These are phyloP conservation scores for Polytrichum formosum DNA, from an alignment of 225 moss, liverwort and hornwort species.

Conservation along the genomic window DNA sequence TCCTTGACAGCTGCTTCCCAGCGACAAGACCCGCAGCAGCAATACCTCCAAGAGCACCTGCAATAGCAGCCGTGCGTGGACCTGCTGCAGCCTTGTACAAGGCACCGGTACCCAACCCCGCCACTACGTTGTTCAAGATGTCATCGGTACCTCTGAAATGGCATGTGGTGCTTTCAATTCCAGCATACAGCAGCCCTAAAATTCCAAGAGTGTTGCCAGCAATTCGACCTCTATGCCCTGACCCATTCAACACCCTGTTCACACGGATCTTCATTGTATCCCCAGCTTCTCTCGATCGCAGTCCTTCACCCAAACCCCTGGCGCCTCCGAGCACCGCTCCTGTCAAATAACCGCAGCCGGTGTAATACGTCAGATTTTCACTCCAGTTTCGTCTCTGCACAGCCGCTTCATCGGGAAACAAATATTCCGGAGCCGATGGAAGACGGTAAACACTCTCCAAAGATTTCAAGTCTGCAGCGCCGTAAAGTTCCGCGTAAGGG, in stretches of 20 bases:
- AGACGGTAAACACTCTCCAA: slow-evolving; percentile 69
- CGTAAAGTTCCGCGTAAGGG: slow-evolving; percentile 79
- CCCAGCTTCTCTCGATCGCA: slow-evolving; percentile 64
- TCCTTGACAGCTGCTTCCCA: slow-evolving; percentile 75
- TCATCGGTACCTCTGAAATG: slow-evolving; percentile 74
- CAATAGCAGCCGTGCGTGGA: slow-evolving; percentile 83
- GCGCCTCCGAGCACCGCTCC: slow-evolving; percentile 70
- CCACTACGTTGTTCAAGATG: slow-evolving; percentile 73
- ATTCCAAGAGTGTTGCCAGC: slow-evolving; percentile 82
- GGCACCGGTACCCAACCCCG: slow-evolving; percentile 76
- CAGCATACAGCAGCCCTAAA: slow-evolving; percentile 78
- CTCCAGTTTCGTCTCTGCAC: slow-evolving; percentile 87
- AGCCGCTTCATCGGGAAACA: slow-evolving; percentile 83
- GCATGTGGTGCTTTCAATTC: slow-evolving; percentile 75
- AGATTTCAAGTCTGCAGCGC: slow-evolving; percentile 64
- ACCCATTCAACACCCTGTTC: slow-evolving; percentile 79
- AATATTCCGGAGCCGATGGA: slow-evolving; percentile 74
- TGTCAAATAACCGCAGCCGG: slow-evolving; percentile 72
- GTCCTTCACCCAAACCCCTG: slow-evolving; percentile 59
- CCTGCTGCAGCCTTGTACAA: slow-evolving; percentile 92
- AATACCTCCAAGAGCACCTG: slow-evolving; percentile 81
- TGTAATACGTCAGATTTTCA: slow-evolving; percentile 95
- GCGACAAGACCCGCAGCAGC: slow-evolving; percentile 75
- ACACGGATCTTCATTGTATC: slow-evolving; percentile 82
- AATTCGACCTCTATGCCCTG: slow-evolving; percentile 70